These are phyloP conservation scores for Sporothrix humicola DNA, from an alignment of 2,329 filamentous ascomycete species.

Conservation along the genomic window DNA sequence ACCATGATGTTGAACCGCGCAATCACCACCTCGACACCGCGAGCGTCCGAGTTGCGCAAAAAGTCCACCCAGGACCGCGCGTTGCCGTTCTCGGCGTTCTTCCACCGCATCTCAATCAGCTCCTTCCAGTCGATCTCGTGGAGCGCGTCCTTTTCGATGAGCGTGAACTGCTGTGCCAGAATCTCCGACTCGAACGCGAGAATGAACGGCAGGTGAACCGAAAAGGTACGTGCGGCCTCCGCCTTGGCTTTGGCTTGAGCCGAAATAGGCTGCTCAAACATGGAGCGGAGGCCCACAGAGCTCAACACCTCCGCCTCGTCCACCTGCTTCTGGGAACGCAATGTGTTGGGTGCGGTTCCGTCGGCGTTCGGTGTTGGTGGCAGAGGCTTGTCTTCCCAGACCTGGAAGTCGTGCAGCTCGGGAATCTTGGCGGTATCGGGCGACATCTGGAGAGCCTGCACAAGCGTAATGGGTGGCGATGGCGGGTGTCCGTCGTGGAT, in stretches of 20 bases:
- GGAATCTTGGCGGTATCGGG: conserved; percentile 49
- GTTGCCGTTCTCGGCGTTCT: conserved; percentile 67
- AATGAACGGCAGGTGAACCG: conserved; percentile 76
- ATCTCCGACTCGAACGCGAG: conserved; percentile 79
- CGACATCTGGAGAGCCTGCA: conserved; percentile 54
- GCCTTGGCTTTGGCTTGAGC: conserved; percentile 44
- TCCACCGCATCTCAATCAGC: conserved; percentile 82
- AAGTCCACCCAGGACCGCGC: conserved; percentile 83
- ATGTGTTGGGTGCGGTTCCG: not conserved
- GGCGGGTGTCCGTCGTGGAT: conserved; percentile 42
- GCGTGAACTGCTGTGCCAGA: conserved; percentile 80
- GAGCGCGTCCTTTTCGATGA: conserved; percentile 84
- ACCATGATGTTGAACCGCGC: conserved; percentile 88
- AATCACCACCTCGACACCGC: conserved; percentile 81
- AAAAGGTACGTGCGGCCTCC: conserved; percentile 46
- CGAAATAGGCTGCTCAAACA: conserved; percentile 43
- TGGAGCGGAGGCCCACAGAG: conserved; percentile 39
- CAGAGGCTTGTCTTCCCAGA: conserved; percentile 53
- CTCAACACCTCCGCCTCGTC: conserved; percentile 42
- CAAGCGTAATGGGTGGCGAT: conserved; percentile 56
- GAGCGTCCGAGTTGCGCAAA: conserved; percentile 71
- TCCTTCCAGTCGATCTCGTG: conserved; percentile 91
- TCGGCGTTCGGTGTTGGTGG: conserved; percentile 52
- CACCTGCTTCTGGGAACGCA: conserved; percentile 16
- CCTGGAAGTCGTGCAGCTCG: conserved; percentile 50